Conservation (phyloP, 1,284 basidiomycete species). For the Sparassis latifolia region DNA sequence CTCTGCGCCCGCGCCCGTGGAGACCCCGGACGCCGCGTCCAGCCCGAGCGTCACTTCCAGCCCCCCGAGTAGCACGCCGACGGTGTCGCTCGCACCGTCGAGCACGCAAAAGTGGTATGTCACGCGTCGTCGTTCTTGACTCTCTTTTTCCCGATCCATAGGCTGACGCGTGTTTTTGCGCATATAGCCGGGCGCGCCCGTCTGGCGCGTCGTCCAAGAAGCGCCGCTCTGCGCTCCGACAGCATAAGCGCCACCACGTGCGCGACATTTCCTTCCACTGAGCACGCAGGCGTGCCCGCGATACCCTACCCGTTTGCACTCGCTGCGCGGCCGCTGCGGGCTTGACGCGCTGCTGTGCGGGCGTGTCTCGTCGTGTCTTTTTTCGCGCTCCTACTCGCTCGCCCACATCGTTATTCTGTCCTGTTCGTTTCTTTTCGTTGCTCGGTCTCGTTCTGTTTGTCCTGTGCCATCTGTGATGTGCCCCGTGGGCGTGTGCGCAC, state of each 20-base stretch:
- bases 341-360: neutral
- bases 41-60: neutral
- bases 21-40: neutral
- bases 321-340: neutral
- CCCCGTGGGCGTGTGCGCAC: too few relatives aligned
- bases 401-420: neutral
- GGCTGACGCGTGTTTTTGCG: too few relatives aligned
- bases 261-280: neutral
- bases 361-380: neutral
- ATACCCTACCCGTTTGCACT: neutral
- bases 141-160: too few relatives aligned
- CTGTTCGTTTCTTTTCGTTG: neutral
- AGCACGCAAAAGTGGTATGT: neutral
- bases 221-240: neutral
- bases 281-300: neutral
- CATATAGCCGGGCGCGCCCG: neutral
- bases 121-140: neutral
- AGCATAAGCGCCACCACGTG: neutral
- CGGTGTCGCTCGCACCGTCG: neutral
- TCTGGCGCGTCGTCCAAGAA: neutral
- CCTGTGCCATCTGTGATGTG: too few relatives aligned
- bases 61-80: neutral
- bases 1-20: neutral
- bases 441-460: neutral
- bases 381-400: neutral